Evolutionary conservation across 768 basidiomycete genomes (phyloP), one percentile per base, ranked within the genome.

Genomic region (Rhizopogon rudus): DNA sequence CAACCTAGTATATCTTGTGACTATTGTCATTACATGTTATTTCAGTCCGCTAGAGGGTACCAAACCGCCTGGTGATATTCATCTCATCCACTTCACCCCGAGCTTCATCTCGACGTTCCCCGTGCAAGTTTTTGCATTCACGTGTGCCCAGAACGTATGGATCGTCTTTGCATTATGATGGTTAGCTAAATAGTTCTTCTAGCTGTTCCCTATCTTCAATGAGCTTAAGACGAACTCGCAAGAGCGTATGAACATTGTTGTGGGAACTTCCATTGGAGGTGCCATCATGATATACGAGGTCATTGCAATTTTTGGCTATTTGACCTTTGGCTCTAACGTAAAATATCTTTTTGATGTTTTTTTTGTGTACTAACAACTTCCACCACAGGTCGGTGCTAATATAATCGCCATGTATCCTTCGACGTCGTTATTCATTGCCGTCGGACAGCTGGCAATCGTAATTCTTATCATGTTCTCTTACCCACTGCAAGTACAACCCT

Each of bases 201-300:
- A 98, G 91, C 73, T 98, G 16, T 97, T 98, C 71, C 91, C 93
- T 2, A 84, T 97, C 51, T 96, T 87, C 74, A 98, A 98, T 67
- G 96, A 98, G 71, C 77, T 98, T 35, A 79, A 80, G 61, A 74
- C 73, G 31, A 97, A 96, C 67, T 82, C 84, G 2, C 95, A 97
- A 67, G 63, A 71, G 44, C 82, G 91, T 39, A 85, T 98, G 82
- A 96, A 97, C 68, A 75, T 79, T n/a, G 81, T 98, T 58, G 89
- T 98, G 49, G 86, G 86, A 9, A 76, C 87, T 0, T 90, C 93
- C 6, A 94, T 99, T 61, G 95, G 95, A 13, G 77, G 82, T 20
- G 90, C 94, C 1, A 83, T 86, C 3, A 43, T 91, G 43, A 86
- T 87, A 8, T 99, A 99, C 67, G 93, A 96, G 68, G 69, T 93